Conservation (phyloP, 345 rosid species). For the Mallotus nudiflorus region DNA sequence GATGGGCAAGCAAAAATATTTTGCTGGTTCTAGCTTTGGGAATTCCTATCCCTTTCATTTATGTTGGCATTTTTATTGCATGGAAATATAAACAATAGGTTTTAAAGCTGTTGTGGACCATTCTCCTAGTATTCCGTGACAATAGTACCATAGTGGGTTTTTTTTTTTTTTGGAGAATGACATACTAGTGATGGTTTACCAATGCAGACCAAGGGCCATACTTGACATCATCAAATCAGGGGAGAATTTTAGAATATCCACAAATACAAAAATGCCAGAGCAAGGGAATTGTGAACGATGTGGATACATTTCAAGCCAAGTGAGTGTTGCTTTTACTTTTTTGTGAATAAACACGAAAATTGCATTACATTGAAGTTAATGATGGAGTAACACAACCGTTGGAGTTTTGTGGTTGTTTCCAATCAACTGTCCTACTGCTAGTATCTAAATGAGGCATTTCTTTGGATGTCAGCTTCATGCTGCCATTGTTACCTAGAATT, state of each 20-base stretch:
- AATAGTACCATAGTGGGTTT: no score
- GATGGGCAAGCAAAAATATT: not conserved
- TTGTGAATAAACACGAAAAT: not conserved
- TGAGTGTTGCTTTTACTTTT: slow-evolving; percentile 28
- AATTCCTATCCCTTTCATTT: not conserved
- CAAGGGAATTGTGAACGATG: slow-evolving; percentile 93
- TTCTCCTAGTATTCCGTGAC: not conserved
- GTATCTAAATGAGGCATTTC: not conserved
- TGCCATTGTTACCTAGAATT: not conserved
- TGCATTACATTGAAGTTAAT: not conserved
- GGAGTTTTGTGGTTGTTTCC: not conserved
- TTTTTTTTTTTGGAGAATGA: no score
- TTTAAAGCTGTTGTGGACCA: not conserved
- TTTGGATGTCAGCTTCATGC: not conserved
- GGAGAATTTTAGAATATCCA: slow-evolving; percentile 81
- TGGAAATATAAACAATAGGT: not conserved
- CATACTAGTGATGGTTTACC: not conserved
- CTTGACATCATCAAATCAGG: slow-evolving; percentile 86
- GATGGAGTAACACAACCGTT: not conserved
- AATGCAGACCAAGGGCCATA: slow-evolving; percentile 87
- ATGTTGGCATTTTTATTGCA: not conserved
- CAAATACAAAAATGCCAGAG: slow-evolving; percentile 88
- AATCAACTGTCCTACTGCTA: not conserved
- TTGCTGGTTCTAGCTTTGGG: not conserved
- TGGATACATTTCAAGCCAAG: slow-evolving; percentile 97